phyloP scores from a whole-genome alignment of 2,329 filamentous ascomycete species.

The Seiridium cupressi region DNA sequence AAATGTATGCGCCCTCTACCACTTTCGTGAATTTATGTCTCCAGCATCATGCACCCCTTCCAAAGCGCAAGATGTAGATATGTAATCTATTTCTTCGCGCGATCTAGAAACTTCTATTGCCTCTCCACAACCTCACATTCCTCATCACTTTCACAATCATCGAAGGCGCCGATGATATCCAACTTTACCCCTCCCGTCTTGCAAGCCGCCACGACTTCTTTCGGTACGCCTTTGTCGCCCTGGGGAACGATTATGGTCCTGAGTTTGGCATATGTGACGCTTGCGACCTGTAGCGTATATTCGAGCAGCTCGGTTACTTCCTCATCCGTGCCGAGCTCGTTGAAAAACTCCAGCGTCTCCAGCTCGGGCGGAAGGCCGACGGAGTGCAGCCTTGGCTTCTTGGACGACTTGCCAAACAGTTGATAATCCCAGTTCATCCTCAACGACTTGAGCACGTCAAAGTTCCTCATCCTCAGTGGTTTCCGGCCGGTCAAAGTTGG shows the following conservation, averaged over 20 bases:
- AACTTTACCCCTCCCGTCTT: slow-evolving; percentile 28
- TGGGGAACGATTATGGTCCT: slow-evolving; percentile 35
- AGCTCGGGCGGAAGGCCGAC: slow-evolving; percentile 45
- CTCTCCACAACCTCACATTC: no score
- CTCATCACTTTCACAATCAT: background rate
- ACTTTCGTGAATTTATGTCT: background rate
- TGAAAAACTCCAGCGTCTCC: slow-evolving; percentile 44
- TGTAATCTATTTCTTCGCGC: background rate
- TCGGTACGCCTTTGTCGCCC: slow-evolving; percentile 31
- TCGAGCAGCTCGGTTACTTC: slow-evolving; percentile 44
- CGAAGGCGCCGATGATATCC: slow-evolving; percentile 17
- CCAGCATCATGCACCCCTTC: background rate
- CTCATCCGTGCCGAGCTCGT: slow-evolving; percentile 43
- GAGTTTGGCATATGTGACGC: slow-evolving; percentile 34
- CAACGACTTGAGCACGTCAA: slow-evolving; percentile 36
- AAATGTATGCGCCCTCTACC: background rate
- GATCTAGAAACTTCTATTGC: background rate
- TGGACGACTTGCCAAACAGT: slow-evolving; percentile 43
- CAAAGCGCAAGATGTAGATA: background rate
- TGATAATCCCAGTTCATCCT: slow-evolving; percentile 47
- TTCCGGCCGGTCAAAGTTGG: slow-evolving; percentile 37
- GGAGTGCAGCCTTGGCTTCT: slow-evolving; percentile 42
- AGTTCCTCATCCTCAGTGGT: slow-evolving; percentile 42
- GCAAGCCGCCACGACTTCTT: slow-evolving; percentile 32
- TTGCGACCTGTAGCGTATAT: slow-evolving; percentile 36